Evolutionary conservation across 2,329 filamentous ascomycete species (phyloP), one percentile per base, ranked within the genome.

Genomic region (Phialocephala subalpina): DNA sequence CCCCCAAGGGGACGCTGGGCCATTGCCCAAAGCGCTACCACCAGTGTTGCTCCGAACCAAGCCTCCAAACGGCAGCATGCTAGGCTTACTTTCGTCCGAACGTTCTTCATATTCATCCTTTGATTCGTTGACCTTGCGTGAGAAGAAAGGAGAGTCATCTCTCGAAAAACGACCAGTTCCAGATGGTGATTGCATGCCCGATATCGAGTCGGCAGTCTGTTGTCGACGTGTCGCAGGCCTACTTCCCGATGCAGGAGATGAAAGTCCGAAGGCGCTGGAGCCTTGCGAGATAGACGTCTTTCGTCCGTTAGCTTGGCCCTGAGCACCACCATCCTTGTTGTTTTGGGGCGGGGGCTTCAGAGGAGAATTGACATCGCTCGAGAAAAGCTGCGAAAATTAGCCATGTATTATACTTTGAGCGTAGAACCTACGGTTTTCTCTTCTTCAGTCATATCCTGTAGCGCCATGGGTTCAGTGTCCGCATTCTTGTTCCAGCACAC

Each of bases 341-440:
- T 82, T 86, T 75, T 92, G 91, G 36, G 89, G 87, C 22, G 92
- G 92, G 9, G 92, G 91, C 80, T 98, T 98, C 72, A 97, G 83
- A 38, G 94, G 92, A 40, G 96, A 97, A 78, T 98, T 99, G 76
- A 99, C 94, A 70, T 97, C 96, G 59, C 87, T 87, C 59, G 88
- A 81, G 79, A 97, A 97, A 69, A 92, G 82, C 91, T 97, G 78
- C 59, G 74, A 72, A 63, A 76, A 67, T 70, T 72, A 73, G 70
- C 59, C 63, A 53, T 27, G 49, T 60, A 55, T 65, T 33, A 55
- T 27, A 40, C 22, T 27, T 58, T n/a, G 62, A 58, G 60, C 40
- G 64, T 66, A 64, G 78, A 82, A 75, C 76, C 63, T 75, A 88
- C 86, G 78, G 86, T 84, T 75, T 83, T 87, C 79, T 91, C 89